Conservation (phyloP, 225 moss, liverwort and hornwort genomes). For the Thuidium tamariscinum region DNA sequence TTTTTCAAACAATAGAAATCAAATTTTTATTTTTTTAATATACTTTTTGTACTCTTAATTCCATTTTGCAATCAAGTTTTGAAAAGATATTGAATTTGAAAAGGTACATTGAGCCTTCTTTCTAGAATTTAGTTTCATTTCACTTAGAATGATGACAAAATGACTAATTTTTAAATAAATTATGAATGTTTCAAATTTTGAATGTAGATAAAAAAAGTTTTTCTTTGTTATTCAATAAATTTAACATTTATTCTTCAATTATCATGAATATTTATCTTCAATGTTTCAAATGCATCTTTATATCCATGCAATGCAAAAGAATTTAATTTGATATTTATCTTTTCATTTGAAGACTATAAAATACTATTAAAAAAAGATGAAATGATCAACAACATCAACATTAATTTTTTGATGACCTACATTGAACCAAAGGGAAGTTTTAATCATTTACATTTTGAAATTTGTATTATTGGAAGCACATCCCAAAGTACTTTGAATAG, state of each 20-base stretch:
- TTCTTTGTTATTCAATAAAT: background rate
- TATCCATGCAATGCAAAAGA: background rate
- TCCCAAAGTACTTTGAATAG: background rate
- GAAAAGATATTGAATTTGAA: background rate
- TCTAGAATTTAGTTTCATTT: background rate
- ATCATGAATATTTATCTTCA: background rate
- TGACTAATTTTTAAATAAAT: background rate
- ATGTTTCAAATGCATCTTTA: background rate
- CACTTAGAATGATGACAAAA: background rate
- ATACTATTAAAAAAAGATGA: background rate
- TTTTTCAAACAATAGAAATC: background rate
- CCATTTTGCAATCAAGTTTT: background rate
- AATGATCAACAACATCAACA: background rate
- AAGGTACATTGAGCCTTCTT: fast-evolving
- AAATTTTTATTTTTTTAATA: no score
- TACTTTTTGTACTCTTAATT: background rate
- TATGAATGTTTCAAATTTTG: background rate
- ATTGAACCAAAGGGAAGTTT: background rate
- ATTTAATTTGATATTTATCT: background rate
- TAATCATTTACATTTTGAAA: background rate
- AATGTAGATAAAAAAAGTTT: background rate
- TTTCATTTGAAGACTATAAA: background rate
- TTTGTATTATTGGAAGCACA: background rate
- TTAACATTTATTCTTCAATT: background rate
- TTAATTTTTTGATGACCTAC: background rate